phyloP scores from a whole-genome alignment of 148 eudicot species.

The Beta vulgaris region DNA sequence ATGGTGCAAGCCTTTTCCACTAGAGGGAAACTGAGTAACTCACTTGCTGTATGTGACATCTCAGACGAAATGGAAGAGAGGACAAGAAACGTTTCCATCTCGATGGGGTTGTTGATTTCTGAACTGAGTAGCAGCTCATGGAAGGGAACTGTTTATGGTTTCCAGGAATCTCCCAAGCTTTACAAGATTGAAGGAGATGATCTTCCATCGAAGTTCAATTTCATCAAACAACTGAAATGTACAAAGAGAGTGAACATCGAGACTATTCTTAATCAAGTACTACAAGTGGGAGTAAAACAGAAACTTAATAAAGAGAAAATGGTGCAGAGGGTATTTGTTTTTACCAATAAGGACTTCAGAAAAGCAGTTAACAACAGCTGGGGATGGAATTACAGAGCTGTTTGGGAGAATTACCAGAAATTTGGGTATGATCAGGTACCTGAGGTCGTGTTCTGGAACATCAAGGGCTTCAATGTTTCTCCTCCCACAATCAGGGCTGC shows the following conservation, averaged over 20 bases:
- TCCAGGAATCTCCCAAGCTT: constrained; percentile 9
- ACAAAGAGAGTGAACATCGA: constrained; percentile 13
- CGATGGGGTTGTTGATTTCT: constrained; percentile 21
- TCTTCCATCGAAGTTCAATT: constrained; percentile 17
- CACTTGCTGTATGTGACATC: constrained; percentile 24
- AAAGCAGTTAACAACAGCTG: constrained; percentile 16
- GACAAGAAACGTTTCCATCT: constrained; percentile 6
- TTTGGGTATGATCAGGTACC: constrained; percentile 14
- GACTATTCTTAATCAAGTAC: constrained; percentile 17
- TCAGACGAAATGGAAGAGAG: constrained; percentile 10
- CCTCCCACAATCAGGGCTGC: constrained; percentile 5
- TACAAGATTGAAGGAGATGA: constrained; percentile 15
- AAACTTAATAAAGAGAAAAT: constrained; percentile 14
- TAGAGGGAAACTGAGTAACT: constrained; percentile 10
- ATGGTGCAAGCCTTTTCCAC: constrained; percentile 7
- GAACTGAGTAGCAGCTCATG: constrained; percentile 13
- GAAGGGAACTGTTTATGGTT: constrained; percentile 15
- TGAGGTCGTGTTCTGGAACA: constrained; percentile 24
- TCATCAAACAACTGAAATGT: constrained; percentile 16
- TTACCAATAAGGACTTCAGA: constrained; percentile 21
- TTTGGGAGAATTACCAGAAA: constrained; percentile 20
- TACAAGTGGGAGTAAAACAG: constrained; percentile 7
- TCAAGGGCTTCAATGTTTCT: constrained; percentile 7
- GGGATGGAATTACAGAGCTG: constrained; percentile 28
- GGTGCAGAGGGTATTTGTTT: constrained; percentile 19